phyloP scores from a whole-genome alignment of 208 protist species.

The Crithidia expoeki region DNA sequence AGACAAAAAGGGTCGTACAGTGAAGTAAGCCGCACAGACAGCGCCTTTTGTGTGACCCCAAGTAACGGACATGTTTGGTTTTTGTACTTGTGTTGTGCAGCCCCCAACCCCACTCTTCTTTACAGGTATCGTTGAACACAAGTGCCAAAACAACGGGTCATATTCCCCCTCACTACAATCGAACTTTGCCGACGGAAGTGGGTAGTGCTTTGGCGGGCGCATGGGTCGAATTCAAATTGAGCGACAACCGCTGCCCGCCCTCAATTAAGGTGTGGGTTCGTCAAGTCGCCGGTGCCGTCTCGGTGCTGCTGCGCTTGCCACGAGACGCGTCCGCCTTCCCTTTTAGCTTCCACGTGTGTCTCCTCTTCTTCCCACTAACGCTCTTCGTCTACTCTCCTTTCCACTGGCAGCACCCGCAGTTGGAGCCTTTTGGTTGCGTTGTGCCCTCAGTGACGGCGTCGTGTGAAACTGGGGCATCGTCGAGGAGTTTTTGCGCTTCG shows the following conservation, averaged over 20 bases:
- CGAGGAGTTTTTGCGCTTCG: not conserved
- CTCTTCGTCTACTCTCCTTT: not conserved
- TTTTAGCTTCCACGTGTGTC: not conserved
- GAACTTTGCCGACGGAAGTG: not conserved
- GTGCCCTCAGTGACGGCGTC: not conserved
- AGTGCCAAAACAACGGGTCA: too few relatives aligned
- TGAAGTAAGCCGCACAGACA: too few relatives aligned
- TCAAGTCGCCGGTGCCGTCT: not conserved
- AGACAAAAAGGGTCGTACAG: too few relatives aligned
- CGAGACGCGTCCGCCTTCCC: not conserved
- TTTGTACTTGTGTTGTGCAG: too few relatives aligned
- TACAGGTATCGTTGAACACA: too few relatives aligned
- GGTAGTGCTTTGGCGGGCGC: not conserved
- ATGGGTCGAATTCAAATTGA: not conserved
- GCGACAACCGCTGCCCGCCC: not conserved
- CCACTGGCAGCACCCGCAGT: not conserved
- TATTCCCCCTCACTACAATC: too few relatives aligned
- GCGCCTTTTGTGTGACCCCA: too few relatives aligned
- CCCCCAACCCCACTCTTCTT: too few relatives aligned
- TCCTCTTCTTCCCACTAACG: not conserved
- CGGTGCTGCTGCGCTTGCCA: not conserved
- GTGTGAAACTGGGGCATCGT: not conserved
- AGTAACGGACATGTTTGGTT: too few relatives aligned
- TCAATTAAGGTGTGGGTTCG: not conserved
- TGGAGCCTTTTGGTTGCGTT: not conserved